A percentile compares a stretch with the other conserved stretches of the same genome.
These are phyloP conservation scores for Yamadazyma ubonensis DNA, from an alignment of 805 yeast genomes.

Conservation along the genomic window DNA sequence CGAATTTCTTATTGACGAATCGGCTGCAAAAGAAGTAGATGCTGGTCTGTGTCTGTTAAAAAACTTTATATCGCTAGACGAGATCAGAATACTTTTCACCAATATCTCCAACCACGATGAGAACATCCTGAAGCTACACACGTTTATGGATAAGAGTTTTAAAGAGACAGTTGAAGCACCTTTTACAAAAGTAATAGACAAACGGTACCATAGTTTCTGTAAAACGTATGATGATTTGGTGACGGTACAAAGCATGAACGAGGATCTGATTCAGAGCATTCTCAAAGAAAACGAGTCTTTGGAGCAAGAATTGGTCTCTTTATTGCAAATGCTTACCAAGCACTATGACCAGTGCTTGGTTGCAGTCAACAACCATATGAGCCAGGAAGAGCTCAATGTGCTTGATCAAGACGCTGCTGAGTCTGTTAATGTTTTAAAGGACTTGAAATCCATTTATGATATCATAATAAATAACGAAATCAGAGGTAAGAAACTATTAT, in stretches of 20 bases:
- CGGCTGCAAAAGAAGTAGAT: neutral
- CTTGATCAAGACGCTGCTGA: conserved; percentile 55
- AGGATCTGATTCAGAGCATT: conserved; percentile 21
- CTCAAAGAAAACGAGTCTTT: conserved; percentile 45
- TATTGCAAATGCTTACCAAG: conserved; percentile 68
- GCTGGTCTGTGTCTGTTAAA: conserved; percentile 15
- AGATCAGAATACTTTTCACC: conserved; percentile 24
- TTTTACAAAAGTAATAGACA: conserved; percentile 14
- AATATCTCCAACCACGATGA: conserved; percentile 28
- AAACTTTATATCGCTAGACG: conserved; percentile 36
- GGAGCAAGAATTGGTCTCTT: conserved; percentile 69
- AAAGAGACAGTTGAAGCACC: conserved; percentile 19
- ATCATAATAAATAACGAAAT: conserved; percentile 35
- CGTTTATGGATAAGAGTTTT: conserved; percentile 17
- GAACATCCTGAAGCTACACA: conserved; percentile 24
- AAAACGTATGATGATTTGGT: conserved; percentile 21
- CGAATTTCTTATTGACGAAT: conserved; percentile 12
- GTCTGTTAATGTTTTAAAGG: conserved; percentile 53
- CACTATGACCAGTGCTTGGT: conserved; percentile 79
- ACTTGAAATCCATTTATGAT: conserved; percentile 40
- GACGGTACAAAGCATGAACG: conserved; percentile 18
- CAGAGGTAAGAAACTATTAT: conserved; percentile 26
- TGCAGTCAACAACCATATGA: conserved; percentile 29
- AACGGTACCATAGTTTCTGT: conserved; percentile 14
- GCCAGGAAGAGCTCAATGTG: conserved; percentile 32